Base-by-base conservation (phyloP, 1,139 yeast genomes). In the Neolecta irregularis region DNA sequence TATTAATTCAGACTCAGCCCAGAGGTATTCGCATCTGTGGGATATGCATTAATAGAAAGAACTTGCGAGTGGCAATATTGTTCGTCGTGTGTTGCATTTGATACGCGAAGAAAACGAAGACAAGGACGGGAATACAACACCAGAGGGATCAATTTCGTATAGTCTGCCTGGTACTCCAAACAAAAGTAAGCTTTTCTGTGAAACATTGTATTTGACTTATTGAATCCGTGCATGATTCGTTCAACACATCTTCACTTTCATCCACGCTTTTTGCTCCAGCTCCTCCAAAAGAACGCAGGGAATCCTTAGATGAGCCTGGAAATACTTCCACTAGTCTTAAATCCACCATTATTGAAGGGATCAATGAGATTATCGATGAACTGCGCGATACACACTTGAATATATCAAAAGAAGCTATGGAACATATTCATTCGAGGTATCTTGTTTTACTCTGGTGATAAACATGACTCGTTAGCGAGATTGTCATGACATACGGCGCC, bases 401-500 rank as follows among this genome's bases (percentile, higher is more conserved):
- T 41, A 74, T 91, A 34, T 93, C 85, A 53, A 71, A 74, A 41
- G 77, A 83, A 74, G 77, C 94, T 15, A 75, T 76, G 28, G 98
- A 91, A 53, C 67, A 88, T 61, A 81, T 91, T 52, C 96, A 88
- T 55, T 96, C 88, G 48, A 79, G 83, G 38, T 40, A 37, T 9
- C 34, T 24, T 11, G 19, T 37, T 12, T 21, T 13, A 15, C n/a
- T 15, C 7, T 15, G 15, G 12, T 6, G 19, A n/a, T 6, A 8
- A 15, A 30, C 6, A 32, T 20, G 20, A n/a, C 18, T 24, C 15
- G 17, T 13, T 13, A 37, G 47, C 52, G 98, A 91, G 56, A 72
- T 85, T 17, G 61, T 91, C 36, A 64, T 91, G 38, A 81, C 95
- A 0, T 95, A 85, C 96, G 1, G 95, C 96, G 2, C 81, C 74